These are phyloP conservation scores for Gilbertella persicaria DNA, from an alignment of 371 early-diverging fungal species.

Conservation along the genomic window DNA sequence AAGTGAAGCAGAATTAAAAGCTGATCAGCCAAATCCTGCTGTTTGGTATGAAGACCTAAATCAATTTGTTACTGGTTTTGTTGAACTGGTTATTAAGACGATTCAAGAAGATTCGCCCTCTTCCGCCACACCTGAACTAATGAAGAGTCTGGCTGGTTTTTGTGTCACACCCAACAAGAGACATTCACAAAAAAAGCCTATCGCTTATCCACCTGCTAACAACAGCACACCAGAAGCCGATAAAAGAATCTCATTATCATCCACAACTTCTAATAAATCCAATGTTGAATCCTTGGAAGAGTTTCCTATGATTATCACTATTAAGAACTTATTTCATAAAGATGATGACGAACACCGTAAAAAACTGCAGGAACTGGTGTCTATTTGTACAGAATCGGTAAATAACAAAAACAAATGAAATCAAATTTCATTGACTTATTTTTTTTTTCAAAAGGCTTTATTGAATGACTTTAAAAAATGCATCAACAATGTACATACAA, in stretches of 20 bases:
- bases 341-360: constrained; percentile 21
- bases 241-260: background rate
- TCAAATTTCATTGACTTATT: background rate
- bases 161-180: constrained; percentile 7
- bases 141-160: constrained; percentile 26
- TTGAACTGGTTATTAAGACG: constrained; percentile 42
- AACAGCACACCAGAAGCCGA: constrained; percentile 2
- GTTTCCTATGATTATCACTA: constrained; percentile 28
- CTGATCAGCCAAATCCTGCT: constrained; percentile 18
- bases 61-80: constrained; percentile 32
- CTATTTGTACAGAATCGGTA: constrained; percentile 37
- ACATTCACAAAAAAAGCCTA: constrained; percentile 2
- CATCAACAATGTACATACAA: constrained; percentile 31
- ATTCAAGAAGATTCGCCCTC: constrained; percentile 42
- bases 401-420: constrained; percentile 2
- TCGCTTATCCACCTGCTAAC: background rate
- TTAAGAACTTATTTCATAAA: constrained; percentile 29
- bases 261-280: background rate
- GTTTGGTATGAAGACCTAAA: constrained; percentile 35
- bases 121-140: constrained; percentile 38
- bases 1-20: constrained; percentile 31
- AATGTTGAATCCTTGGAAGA: constrained; percentile 8
- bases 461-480: constrained; percentile 32
- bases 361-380: constrained; percentile 21
- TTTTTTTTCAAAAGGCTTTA: constrained; percentile 20